Evolutionary conservation across 257 asterid species (phyloP).

Genomic region (Scutellaria galericulata): DNA sequence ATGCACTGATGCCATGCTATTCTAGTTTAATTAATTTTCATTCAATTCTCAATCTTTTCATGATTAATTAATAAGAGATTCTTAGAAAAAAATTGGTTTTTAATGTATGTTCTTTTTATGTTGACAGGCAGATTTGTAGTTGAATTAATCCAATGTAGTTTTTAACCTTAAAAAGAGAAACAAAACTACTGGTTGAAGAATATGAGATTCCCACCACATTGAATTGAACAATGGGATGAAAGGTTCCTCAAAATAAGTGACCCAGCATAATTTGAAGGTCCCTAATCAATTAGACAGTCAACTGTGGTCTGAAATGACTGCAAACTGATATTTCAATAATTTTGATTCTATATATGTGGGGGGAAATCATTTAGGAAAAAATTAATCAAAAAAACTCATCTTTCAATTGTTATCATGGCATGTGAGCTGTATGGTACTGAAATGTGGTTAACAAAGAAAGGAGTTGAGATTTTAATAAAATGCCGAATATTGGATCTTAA

Average conservation of each 20-base stretch:
- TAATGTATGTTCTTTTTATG: no score
- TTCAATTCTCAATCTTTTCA: no score
- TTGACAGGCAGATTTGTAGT: no score
- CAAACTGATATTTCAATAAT: constrained; percentile 13
- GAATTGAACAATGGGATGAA: neutral
- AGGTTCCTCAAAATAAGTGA: neutral
- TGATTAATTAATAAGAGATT: no score
- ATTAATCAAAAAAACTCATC: neutral
- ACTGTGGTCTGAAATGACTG: constrained; percentile 19
- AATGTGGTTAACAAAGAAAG: constrained; percentile 25
- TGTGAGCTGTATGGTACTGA: constrained; percentile 15
- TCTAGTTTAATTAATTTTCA: no score
- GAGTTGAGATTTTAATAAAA: neutral
- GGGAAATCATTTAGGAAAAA: neutral
- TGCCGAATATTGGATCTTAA: neutral
- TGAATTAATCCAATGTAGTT: no score
- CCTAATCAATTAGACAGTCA: neutral
- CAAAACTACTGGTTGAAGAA: neutral
- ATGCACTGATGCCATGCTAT: no score
- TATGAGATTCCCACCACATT: neutral
- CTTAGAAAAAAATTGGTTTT: no score
- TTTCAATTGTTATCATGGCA: constrained; percentile 16
- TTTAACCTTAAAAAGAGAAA: neutral
- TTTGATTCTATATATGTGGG: constrained; percentile 18
- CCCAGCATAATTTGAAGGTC: constrained; percentile 9